Base-by-base conservation (phyloP, 805 yeast genomes). In the Brettanomyces custersianus region DNA sequence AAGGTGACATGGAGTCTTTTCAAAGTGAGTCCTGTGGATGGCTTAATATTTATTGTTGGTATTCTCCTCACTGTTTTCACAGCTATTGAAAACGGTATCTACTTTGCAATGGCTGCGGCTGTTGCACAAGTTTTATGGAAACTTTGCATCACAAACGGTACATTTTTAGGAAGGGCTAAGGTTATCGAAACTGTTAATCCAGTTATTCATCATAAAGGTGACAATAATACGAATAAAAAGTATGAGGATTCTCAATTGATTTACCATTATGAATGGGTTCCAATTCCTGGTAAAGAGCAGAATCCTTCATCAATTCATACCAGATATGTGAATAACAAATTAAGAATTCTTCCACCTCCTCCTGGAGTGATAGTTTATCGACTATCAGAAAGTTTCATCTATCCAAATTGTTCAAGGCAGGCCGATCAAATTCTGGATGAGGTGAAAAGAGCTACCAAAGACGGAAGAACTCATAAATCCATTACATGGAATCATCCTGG, bases 401-500 rank as follows among this genome's bases (percentile, higher is more conserved):
- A 86, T 60, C 77, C 94, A 27, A 88, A 88, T 54, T 70, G 81
- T 31, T 76, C 95, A 0, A 62, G 71, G 42, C 94, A 82, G 54
- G 66, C 73, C 30, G 95, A 87, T 47, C 54, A 59, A 19, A 68
- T 88, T 13, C 63, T 76, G 32, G 88, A 81, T 41, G 77, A 79
- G 46, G 77, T 82, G 26, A 77, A 75, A 54, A 55, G 61, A 29
- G 38, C 52, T 8, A 83, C 94, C 2, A 70, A 70, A 46, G 71
- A 81, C 35, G 87, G 87, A 20, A 52, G 34, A 56, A 47, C 38
- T 51, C 64, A 47, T 45, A 64, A 39, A 51, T 62, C 20, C 76
- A 81, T 29, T 79, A 80, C 95, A 15, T 88, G 96, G 95, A 87
- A 87, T 54, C 90, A 87, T 51, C 87, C 87, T 11, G 94, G 94